Base-by-base conservation (phyloP, 2,329 filamentous ascomycete genomes). In the Metarhizium robertsii region DNA sequence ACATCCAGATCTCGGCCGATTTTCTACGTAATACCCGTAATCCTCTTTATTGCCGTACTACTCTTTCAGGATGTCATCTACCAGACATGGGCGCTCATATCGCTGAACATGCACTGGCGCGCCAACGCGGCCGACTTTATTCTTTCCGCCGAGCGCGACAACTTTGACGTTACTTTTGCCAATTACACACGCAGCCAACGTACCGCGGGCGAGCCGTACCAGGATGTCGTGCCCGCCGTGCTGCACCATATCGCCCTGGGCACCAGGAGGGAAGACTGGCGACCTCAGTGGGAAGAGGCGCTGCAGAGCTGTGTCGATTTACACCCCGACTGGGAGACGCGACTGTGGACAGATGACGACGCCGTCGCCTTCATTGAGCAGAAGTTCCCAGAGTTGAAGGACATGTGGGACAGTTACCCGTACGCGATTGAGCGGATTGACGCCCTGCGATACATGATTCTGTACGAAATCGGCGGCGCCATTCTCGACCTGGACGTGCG, bases 131-230 rank as follows among this genome's bases (percentile, higher is more conserved):
- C 57, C 13, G 53, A 52, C 4, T 69, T 69, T 54, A 54, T 67
- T 49, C 59, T 70, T 34, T 67, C 66, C 6, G 49, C 58, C 16
- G 55, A 59, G 5, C 55, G 53, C 54, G 65, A 68, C 58, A 50
- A 40, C 34, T 69, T 69, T 54, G 66, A 69, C 53, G 53, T 70
- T 20, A 67, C 62, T 13, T 69, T 70, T 53, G 58, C 58, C n/a
- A 66, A 48, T 30, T 48, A 48, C 25, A 13, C 45, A 10, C 45
- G 18, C 20, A 6, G 1, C 14, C 45, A 48, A 48, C 13, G 8
- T 4, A 48, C 20, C 25, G 45, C 45, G 3, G 45, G 45, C 45
- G 25, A 48, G 8, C 20, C 20, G 16, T 48, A 30, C 25, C 11
- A 32, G 25, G 45, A 48, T 30, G 25, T 48, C 13, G 25, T 48